These are phyloP conservation scores for Neospermospora avenae DNA, from an alignment of 2,329 filamentous ascomycete genomes.

Conservation along the genomic window DNA sequence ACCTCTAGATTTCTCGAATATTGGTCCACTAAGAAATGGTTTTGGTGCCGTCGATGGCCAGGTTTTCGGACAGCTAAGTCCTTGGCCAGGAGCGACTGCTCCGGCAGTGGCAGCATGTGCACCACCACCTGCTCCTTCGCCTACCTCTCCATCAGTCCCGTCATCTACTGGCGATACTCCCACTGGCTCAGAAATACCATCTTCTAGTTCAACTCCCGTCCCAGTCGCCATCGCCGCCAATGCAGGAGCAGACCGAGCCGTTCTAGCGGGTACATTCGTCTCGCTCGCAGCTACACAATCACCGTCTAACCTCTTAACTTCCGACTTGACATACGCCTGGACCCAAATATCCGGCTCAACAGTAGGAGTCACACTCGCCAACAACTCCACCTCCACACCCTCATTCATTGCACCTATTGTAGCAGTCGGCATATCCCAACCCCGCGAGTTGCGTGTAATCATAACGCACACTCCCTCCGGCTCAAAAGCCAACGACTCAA, in stretches of 20 bases:
- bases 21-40: constrained; percentile 35
- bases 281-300: background rate
- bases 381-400: background rate
- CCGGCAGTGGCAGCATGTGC: background rate
- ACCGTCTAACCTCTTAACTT: background rate
- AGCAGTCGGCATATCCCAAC: background rate
- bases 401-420: background rate
- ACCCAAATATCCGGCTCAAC: background rate
- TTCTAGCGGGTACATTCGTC: constrained; percentile 1
- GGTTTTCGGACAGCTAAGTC: constrained; percentile 39
- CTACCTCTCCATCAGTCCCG: background rate
- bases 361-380: background rate
- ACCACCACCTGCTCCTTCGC: background rate
- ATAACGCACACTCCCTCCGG: constrained; percentile 3
- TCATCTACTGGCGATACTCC: background rate
- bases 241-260: background rate
- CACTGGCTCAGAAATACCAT: background rate
- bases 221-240: background rate
- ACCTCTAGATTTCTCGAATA: constrained; percentile 37
- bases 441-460: background rate
- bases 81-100: constrained; percentile 26
- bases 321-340: background rate
- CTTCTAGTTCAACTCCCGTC: background rate
- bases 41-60: constrained; percentile 30
- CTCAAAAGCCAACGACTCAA: background rate